Conservation (phyloP, 306 rosid genomes). For the Vachellia collinsii region DNA sequence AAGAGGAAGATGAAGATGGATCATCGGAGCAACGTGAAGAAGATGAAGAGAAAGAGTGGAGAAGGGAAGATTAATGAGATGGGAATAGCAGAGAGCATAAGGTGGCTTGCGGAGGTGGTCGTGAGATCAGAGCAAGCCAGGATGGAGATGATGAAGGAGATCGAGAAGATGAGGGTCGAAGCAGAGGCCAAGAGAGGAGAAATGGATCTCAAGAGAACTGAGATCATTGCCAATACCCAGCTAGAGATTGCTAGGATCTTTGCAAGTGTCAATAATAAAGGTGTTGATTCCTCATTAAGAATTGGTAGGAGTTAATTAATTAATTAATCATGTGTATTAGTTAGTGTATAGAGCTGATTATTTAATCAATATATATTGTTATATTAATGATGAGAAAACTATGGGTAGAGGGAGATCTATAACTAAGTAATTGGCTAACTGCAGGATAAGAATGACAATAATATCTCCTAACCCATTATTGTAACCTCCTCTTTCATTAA, state of each 20-base stretch:
- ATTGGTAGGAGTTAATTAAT: constrained; percentile 72
- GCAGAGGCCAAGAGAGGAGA: constrained; percentile 95
- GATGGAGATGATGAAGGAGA: constrained; percentile 89
- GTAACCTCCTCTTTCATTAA: constrained; percentile 12
- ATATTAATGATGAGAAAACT: constrained; percentile 1
- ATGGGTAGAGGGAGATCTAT: constrained; percentile 23
- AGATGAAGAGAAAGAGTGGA: constrained; percentile 30
- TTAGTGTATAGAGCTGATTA: constrained; percentile 8
- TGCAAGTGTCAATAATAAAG: constrained; percentile 70
- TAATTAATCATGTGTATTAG: not conserved
- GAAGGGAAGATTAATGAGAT: constrained; percentile 36
- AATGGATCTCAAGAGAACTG: constrained; percentile 87
- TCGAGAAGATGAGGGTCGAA: constrained; percentile 89
- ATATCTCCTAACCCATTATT: constrained; percentile 19
- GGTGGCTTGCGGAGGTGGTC: constrained; percentile 93
- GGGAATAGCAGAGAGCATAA: constrained; percentile 84
- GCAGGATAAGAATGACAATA: constrained; percentile 9
- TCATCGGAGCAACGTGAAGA: constrained; percentile 26
- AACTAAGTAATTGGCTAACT: constrained; percentile 24
- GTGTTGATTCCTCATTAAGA: constrained; percentile 85
- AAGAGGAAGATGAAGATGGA: constrained; percentile 58
- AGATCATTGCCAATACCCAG: constrained; percentile 91
- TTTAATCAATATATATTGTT: not conserved
- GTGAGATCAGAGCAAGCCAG: constrained; percentile 83
- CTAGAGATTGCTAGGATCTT: constrained; percentile 93